phyloP scores from a whole-genome alignment of 306 rosid species.

The Castanea mollissima region DNA sequence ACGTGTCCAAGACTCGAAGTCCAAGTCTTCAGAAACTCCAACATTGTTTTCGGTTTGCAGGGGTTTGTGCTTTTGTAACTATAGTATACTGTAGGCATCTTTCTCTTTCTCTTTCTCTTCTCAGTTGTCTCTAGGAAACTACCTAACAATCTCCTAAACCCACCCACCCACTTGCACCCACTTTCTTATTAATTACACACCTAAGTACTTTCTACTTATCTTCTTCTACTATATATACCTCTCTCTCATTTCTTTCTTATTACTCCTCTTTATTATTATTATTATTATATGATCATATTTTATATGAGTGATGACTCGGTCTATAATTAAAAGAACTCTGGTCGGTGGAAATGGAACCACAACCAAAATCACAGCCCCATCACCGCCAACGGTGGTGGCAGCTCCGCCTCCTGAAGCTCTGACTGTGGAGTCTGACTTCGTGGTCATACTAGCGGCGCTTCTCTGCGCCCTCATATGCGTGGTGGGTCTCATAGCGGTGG shows the following conservation, averaged over 20 bases:
- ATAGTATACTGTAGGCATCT: too few species aligned
- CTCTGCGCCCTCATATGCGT: slow-evolving; percentile 80
- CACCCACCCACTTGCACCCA: too few species aligned
- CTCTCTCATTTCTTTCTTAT: not conserved
- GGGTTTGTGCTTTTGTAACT: too few species aligned
- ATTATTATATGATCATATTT: not conserved
- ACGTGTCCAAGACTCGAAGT: too few species aligned
- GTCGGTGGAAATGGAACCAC: not conserved
- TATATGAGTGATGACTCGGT: slow-evolving; percentile 45
- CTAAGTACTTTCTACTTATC: too few species aligned
- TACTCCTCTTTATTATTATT: not conserved
- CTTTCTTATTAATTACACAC: too few species aligned
- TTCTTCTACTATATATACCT: too few species aligned
- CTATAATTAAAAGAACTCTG: slow-evolving; percentile 28
- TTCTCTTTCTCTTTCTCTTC: too few species aligned
- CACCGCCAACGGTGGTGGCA: slow-evolving; percentile 3
- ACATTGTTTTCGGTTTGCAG: too few species aligned
- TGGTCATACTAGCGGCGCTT: slow-evolving; percentile 66
- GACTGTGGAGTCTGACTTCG: slow-evolving; percentile 63
- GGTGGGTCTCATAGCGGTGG: slow-evolving; percentile 74
- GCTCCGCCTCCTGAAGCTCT: slow-evolving; percentile 70
- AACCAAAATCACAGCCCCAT: not conserved
- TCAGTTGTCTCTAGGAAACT: too few species aligned
- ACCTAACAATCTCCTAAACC: too few species aligned
- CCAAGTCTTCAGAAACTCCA: too few species aligned